Conservation (phyloP, 2,329 filamentous ascomycete species). For the Penicillium sclerotigenum region DNA sequence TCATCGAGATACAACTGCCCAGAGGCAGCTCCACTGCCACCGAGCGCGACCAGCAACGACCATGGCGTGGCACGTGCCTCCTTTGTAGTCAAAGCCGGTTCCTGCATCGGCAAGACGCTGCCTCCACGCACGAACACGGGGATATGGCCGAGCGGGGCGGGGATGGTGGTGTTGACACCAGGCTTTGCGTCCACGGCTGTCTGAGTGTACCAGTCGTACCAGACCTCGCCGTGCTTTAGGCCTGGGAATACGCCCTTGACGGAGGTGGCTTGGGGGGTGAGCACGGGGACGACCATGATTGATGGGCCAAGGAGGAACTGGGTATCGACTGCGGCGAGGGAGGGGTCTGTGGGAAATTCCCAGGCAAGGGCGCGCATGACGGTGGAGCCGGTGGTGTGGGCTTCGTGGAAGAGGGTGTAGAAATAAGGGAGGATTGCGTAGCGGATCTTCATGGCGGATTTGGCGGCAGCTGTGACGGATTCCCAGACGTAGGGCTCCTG, state of each 20-base stretch:
- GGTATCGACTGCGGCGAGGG: conserved; percentile 61
- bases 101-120: conserved; percentile 63
- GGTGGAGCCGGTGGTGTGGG: conserved; percentile 63
- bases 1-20: conserved; percentile 72
- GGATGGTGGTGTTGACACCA: conserved; percentile 58
- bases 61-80: conserved; percentile 63
- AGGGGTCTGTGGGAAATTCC: conserved; percentile 71
- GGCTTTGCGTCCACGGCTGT: conserved; percentile 51
- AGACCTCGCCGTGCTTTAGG: conserved; percentile 56
- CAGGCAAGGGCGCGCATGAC: conserved; percentile 71
- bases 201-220: conserved; percentile 80
- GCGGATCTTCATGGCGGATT: conserved; percentile 65
- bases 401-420: conserved; percentile 68
- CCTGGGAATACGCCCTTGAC: conserved; percentile 71
- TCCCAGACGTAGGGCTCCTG: conserved; percentile 73
- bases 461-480: conserved; percentile 62
- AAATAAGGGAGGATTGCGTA: conserved; percentile 71
- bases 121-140: conserved; percentile 70
- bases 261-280: conserved; percentile 57
- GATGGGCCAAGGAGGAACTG: conserved; percentile 70
- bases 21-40: conserved; percentile 52
- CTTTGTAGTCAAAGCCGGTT: conserved; percentile 64
- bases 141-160: conserved; percentile 64
- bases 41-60: conserved; percentile 63
- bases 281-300: conserved; percentile 65